Evolutionary conservation across 2,329 filamentous ascomycete genomes (phyloP), one percentile per base, ranked within the genome.

Genomic region (Ambrosiella cleistominuta): DNA sequence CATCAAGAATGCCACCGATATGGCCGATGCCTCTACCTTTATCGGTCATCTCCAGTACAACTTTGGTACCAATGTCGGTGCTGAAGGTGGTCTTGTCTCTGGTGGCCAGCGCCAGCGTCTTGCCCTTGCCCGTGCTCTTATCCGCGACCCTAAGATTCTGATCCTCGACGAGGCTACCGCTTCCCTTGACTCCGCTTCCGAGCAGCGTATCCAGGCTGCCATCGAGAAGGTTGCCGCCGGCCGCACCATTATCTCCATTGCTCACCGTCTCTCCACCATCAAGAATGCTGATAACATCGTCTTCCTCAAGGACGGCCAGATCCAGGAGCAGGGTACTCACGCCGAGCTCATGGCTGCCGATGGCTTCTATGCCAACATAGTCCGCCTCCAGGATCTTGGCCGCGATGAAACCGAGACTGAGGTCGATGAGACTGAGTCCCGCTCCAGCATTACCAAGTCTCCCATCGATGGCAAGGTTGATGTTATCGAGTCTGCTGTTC

Each of bases 241-340:
- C 56, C 73, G 82, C 27, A 86, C 83, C 0, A 81, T 83, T 0
- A 79, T 86, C 57, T 74, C 81, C 13, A 82, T 86, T 62, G 82
- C 83, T 0, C 80, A 83, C 66, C 71, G 80, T 1, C 68, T 83
- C 1, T 79, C 77, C 0, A 82, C 80, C 0, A 79, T 82, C 61
- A 76, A 75, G 64, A 75, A 80, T 57, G 82, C 83, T 0, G 80
- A 86, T 63, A 77, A 80, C 61, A 86, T 87, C 59, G 71, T 86
- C 17, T 82, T 86, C 15, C 73, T 86, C 65, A 73, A 78, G 12
- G 70, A 75, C 57, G 83, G 83, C 0, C 67, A 73, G 53, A 74
- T 83, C 2, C 70, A 82, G 9, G 83, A 86, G 66, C 73, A 82
- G 64, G 83, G 83, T 0, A 80, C 74, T 0, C 82, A 86, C 59